These are phyloP conservation scores for Ramichloridium luteum DNA, from an alignment of 2,329 filamentous ascomycete species.

Conservation along the genomic window DNA sequence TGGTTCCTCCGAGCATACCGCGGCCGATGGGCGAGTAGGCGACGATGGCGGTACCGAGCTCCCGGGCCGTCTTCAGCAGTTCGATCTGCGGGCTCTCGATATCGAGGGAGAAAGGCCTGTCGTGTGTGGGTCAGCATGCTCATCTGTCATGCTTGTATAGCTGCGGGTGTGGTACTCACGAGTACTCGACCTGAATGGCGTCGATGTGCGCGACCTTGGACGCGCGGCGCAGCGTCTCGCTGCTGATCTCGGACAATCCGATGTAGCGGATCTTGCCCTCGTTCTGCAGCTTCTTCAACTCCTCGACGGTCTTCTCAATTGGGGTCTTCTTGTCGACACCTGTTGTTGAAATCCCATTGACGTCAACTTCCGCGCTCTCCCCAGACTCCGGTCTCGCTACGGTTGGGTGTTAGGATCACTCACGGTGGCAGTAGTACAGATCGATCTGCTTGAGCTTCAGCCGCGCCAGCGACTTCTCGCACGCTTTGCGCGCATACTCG, in stretches of 20 bases:
- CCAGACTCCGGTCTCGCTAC: too few relatives aligned
- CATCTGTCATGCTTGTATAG: too few relatives aligned
- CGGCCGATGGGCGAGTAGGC: constrained; percentile 49
- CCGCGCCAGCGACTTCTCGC: constrained; percentile 28
- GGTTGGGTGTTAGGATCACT: too few relatives aligned
- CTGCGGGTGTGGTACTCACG: too few relatives aligned
- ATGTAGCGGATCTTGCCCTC: constrained; percentile 47
- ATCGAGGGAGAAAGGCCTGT: constrained; percentile 39
- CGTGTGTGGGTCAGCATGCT: too few relatives aligned
- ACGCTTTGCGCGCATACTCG: constrained; percentile 30
- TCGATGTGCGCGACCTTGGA: constrained; percentile 38
- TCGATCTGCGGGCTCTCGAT: constrained; percentile 43
- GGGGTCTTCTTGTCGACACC: constrained; percentile 32
- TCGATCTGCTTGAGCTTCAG: constrained; percentile 31
- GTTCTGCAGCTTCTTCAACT: constrained; percentile 36
- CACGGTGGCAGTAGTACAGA: constrained; percentile 19
- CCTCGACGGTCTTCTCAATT: constrained; percentile 38
- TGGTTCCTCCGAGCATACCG: constrained; percentile 43
- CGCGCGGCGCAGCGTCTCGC: constrained; percentile 40
- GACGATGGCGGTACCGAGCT: constrained; percentile 46
- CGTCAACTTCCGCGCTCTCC: too few relatives aligned
- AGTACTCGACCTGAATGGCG: constrained; percentile 41
- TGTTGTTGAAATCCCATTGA: too few relatives aligned
- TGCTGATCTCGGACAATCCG: constrained; percentile 42
- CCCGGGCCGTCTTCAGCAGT: constrained; percentile 43